Evolutionary conservation across 78 protist genomes (phyloP).

Genomic region (Mantamonas sphyraenae): DNA sequence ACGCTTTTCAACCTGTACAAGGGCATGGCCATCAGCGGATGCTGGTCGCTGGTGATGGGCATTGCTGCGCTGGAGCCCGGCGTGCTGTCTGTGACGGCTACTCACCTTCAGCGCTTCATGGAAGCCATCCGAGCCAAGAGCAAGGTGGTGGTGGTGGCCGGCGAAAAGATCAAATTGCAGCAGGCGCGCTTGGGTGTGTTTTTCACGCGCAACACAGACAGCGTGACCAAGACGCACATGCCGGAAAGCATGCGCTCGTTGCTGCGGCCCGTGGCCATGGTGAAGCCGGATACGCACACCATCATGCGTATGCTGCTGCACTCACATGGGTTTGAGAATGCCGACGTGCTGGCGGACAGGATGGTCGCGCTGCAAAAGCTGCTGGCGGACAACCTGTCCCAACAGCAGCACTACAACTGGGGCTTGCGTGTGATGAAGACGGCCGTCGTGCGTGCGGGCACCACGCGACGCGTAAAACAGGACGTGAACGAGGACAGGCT

Average conservation of each 20-base stretch:
- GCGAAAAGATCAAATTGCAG: conserved; percentile 27
- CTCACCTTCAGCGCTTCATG: conserved; percentile 56
- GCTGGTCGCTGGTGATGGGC: conserved; percentile 76
- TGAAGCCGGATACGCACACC: conserved; percentile 62
- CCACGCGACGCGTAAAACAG: conserved; percentile 62
- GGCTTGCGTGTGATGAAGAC: conserved; percentile 83
- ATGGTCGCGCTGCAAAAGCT: conserved; percentile 73
- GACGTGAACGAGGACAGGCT: conserved; percentile 53
- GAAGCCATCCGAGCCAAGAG: conserved; percentile 50
- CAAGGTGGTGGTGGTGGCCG: conserved; percentile 36
- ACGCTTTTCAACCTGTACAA: conserved; percentile 39
- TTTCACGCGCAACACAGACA: conserved; percentile 83
- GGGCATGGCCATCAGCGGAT: conserved; percentile 52
- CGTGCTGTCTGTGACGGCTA: conserved; percentile 80
- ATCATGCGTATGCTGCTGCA: conserved; percentile 81
- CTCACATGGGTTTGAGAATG: conserved; percentile 60
- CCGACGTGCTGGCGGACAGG: conserved; percentile 72
- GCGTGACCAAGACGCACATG: conserved; percentile 68
- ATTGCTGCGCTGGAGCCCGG: conserved; percentile 72
- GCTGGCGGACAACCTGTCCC: conserved; percentile 76
- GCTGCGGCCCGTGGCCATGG: conserved; percentile 81
- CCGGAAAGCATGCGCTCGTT: conserved; percentile 74
- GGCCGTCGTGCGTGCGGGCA: conserved; percentile 73
- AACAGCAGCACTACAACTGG: conserved; percentile 85
- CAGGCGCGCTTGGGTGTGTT: conserved; percentile 42